Evolutionary conservation across 202 grass and related monocot species (phyloP).

Genomic region (Panicum hallii): DNA sequence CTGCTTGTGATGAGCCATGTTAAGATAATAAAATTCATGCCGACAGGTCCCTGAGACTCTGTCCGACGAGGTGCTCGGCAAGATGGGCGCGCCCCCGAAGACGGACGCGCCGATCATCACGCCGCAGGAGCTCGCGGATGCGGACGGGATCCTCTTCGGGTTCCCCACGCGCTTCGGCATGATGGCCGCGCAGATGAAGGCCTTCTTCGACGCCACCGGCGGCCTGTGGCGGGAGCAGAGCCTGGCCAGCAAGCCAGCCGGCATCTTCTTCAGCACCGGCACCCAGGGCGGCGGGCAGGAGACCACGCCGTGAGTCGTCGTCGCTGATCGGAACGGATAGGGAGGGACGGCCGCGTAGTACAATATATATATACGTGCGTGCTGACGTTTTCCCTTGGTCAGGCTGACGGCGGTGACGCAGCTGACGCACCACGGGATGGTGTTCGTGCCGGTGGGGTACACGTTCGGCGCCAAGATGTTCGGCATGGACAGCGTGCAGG

Average conservation of each 20-base stretch:
- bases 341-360: neutral
- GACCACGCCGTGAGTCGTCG: constrained; percentile 70
- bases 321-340: neutral
- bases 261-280: constrained; percentile 90
- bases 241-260: constrained; percentile 90
- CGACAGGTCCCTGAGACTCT: constrained; percentile 81
- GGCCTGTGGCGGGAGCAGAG: constrained; percentile 84
- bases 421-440: constrained; percentile 90
- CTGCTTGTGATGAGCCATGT: neutral
- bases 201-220: constrained; percentile 86
- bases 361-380: no score
- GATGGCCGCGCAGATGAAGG: constrained; percentile 94
- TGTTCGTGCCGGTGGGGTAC: constrained; percentile 92
- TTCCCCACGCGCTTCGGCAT: constrained; percentile 96
- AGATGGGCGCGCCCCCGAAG: constrained; percentile 93
- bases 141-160: constrained; percentile 83
- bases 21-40: neutral
- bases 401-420: constrained; percentile 92
- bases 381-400: neutral
- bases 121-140: constrained; percentile 74
- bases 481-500: constrained; percentile 82
- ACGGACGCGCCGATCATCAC: constrained; percentile 66
- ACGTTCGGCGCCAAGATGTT: constrained; percentile 93
- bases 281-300: constrained; percentile 94
- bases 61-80: constrained; percentile 76